Evolutionary conservation across 306 rosid species (phyloP), one percentile per base, ranked within the genome.

Genomic region (Trifolium repens): DNA sequence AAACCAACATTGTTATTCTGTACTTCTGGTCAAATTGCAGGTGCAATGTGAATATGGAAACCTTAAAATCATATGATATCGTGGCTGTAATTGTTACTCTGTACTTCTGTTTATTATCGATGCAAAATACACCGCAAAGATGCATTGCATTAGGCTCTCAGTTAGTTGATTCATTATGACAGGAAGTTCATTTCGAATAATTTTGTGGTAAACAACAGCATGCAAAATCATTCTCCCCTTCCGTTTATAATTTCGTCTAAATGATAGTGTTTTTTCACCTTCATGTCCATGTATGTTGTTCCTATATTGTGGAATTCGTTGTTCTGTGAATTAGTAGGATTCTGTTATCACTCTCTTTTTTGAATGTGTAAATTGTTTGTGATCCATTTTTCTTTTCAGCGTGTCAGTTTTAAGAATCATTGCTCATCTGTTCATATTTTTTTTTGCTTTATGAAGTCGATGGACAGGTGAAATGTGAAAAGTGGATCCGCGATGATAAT

Each of bases 391-490:
- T 24, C 24, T 61, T 44, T 61, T 34, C 24, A 61, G 67, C 13
- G 0, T 61, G 67, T 8, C 15, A 32, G 19, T 63, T 27, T 11
- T 32, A 30, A 78, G 72, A 55, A 42, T 17, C 59, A 17, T 68
- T 50, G 49, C 37, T 49, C 62, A 24, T 32, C 15, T 65, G 66
- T 77, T 69, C 89, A 61, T n/a, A 59, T 59, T 12, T 26, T 85
- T 85, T 77, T 71, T 27, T 58, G 42, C 77, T 60, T 76, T 62
- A 7, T 75, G 84, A 80, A 91, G 98, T 91, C 74, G 98, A 94
- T 80, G 97, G 93, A 53, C 98, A 86, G 69, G 88, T 85, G 75
- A 94, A 94, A 86, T 94, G 96, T 71, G 97, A 94, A 79, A 94
- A 94, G 85, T 94, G 98, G 98, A 91, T 90, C 65, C 96, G 93